These are phyloP conservation scores for Kalmusia sp. DNA, from an alignment of 2,329 filamentous ascomycete genomes.

Conservation along the genomic window DNA sequence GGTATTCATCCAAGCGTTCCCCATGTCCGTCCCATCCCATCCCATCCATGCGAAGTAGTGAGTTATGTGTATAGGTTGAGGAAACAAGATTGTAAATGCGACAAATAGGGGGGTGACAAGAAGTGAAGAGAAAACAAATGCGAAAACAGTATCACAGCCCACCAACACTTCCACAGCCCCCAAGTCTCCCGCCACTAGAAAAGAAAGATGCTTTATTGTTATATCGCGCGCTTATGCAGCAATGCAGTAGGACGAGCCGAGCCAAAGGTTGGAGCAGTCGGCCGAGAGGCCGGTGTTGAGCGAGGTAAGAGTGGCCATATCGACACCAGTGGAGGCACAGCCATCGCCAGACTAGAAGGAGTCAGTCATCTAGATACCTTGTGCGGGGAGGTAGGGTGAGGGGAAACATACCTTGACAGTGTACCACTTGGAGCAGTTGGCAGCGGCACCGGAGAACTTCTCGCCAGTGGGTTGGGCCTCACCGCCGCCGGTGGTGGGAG, in stretches of 20 bases:
- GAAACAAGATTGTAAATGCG: slow-evolving; percentile 7
- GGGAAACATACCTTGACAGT: slow-evolving; percentile 23
- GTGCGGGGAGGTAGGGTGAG: too few species aligned
- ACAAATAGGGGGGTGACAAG: slow-evolving; percentile 4
- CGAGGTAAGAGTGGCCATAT: slow-evolving; percentile 30
- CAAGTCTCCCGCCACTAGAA: slow-evolving; percentile 10
- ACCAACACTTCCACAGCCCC: slow-evolving; percentile 11
- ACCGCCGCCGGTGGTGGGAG: slow-evolving; percentile 1
- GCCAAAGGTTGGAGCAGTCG: slow-evolving; percentile 47
- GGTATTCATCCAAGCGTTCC: slow-evolving; percentile 5
- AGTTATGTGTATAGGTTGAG: neutral
- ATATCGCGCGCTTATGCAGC: slow-evolving; percentile 13
- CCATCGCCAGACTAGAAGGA: slow-evolving; percentile 28
- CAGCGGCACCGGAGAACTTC: slow-evolving; percentile 20
- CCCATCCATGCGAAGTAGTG: slow-evolving; percentile 6
- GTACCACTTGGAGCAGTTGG: slow-evolving; percentile 41
- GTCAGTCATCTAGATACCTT: neutral
- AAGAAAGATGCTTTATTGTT: slow-evolving; percentile 5
- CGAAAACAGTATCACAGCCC: slow-evolving; percentile 9
- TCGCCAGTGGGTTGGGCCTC: slow-evolving; percentile 7
- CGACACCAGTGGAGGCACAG: slow-evolving; percentile 40
- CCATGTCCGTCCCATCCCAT: slow-evolving; percentile 1
- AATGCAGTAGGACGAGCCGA: slow-evolving; percentile 46
- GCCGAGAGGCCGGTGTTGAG: slow-evolving; percentile 41
- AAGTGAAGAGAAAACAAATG: slow-evolving; percentile 9